Percentiles rank a stretch among this genome's conserved stretches.
Evolutionary conservation across 1,284 basidiomycete species (phyloP).

Genomic region (Papiliotrema laurentii): DNA sequence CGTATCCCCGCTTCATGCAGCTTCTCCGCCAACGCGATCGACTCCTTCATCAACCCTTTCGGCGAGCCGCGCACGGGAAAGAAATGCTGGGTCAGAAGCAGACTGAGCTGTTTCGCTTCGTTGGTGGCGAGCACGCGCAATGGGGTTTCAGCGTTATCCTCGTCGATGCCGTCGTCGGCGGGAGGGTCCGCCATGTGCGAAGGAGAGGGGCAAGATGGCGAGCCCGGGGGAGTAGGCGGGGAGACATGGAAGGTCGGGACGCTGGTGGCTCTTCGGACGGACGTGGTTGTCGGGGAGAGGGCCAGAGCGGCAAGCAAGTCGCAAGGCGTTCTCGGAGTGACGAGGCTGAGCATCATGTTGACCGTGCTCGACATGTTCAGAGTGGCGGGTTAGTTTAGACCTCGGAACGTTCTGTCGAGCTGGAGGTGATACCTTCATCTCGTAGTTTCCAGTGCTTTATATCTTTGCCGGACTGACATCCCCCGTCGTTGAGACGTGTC

Average conservation of each 20-base stretch:
- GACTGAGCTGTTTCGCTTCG: slow-evolving; percentile 22
- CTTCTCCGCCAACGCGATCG: slow-evolving; percentile 21
- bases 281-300: slow-evolving; percentile 9
- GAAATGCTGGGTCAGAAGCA: slow-evolving; percentile 18
- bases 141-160: background rate
- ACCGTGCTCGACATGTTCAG: background rate
- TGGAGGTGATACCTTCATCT: too few species aligned
- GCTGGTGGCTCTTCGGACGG: background rate
- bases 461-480: too few species aligned
- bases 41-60: slow-evolving; percentile 24
- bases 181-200: background rate
- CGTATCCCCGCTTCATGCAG: slow-evolving; percentile 23
- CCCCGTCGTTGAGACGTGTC: background rate
- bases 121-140: slow-evolving; percentile 9
- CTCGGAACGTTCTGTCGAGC: too few species aligned
- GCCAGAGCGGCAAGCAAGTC: slow-evolving; percentile 16
- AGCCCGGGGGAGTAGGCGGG: slow-evolving; percentile 8
- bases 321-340: slow-evolving; percentile 12
- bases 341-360: background rate
- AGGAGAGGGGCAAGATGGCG: background rate
- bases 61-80: slow-evolving; percentile 11
- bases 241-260: slow-evolving; percentile 10
- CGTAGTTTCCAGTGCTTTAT: too few species aligned
- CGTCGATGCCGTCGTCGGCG: background rate
- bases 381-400: background rate